Base-by-base conservation (phyloP, 2,329 filamentous ascomycete genomes). In the Cladophialophora yegresii region DNA sequence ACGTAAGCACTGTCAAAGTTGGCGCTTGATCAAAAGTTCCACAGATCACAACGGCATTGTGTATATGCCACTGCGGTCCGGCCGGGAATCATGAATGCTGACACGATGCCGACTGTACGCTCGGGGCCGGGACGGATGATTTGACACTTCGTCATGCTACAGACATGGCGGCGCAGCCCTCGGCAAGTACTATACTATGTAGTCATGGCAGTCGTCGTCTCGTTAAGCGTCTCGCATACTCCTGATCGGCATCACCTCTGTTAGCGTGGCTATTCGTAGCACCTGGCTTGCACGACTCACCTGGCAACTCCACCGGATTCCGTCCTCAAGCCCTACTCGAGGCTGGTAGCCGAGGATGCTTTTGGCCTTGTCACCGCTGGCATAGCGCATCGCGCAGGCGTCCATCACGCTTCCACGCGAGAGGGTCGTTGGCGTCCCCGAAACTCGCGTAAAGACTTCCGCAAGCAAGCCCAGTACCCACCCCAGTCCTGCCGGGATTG, bases 381-480 rank as follows among this genome's bases (percentile, higher is more conserved):
- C 80, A 76, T 86, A 87, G 58, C 83, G 75, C 54, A 79, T 76
- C 45, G 80, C 77, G 63, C 81, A 81, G 40, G 80, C 84, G 75
- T 87, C 85, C 68, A 77, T 78, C 3, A 87, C 81, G 67, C 81
- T 81, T 1, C 84, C 85, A 43, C 82, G 76, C 72, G 81, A 82
- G 57, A 87, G 72, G 13, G 78, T 81, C 4, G 77, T 75, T 30
- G 80, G 74, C 3, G 70, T 73, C 0, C 83, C 81, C 7, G 76
- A 79, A 5, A 80, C 61, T 78, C 82, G 84, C 36, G 78, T 80
- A 61, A 77, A 72, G 58, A 73, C 76, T 71, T 86, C 84, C 49
- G 78, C 77, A 9, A 79, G 61, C 58, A 76, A 73, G 1, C 81
- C 84, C 57, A 78, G 72, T 55, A 81, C 68, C 76, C 80, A 83